Evolutionary conservation across 2,329 filamentous ascomycete species (phyloP), one percentile per base, ranked within the genome.

Genomic region (Scopulariopsis brevicaulis): DNA sequence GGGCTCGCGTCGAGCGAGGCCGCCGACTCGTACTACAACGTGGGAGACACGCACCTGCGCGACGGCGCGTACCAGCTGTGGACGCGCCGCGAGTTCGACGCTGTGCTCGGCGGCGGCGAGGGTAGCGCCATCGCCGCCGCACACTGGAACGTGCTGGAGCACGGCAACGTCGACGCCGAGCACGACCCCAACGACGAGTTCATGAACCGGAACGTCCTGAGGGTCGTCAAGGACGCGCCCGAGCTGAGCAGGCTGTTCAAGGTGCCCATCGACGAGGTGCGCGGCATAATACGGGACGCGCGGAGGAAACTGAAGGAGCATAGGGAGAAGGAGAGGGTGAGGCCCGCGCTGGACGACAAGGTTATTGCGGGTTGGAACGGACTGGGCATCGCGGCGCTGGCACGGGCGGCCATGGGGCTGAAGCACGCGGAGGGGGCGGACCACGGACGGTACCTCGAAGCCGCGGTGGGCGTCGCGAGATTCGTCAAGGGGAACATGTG

Each of bases 1-100:
- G 91, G 87, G 0, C 94, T 96, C 69, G 86, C 86, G 64, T 90
- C 90, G 0, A 91, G 90, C 52, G 93, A 97, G 72, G 90, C 95
- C 60, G 92, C 94, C 0, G 92, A 96, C 69, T 96, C 91, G 1
- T 79, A 83, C 56, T 86, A 87, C 55, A 81, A 82, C 35, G 81
- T 80, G n/a, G 84, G 85, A 1, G 90, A 95, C 65, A 80, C 77
- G 4, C 88, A 95, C 57, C 91, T 92, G 76, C 83, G 88, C 37
- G 92, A 97, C 71, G 94, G 94, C 0, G 93, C 92, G 0, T 97
- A 90, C 68, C 96, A 97, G 65, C 82, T 96, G 3, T 99, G 93
- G 93, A 96, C 92, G 0, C 75, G 87, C 56, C 87, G 90, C 56
- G 92, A 97, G 67, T 87, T 97, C 60, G 85, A 91, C 60, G 80